Conservation (phyloP, 1,284 basidiomycete genomes). For the Cutaneotrichosporon cyanovorans region DNA sequence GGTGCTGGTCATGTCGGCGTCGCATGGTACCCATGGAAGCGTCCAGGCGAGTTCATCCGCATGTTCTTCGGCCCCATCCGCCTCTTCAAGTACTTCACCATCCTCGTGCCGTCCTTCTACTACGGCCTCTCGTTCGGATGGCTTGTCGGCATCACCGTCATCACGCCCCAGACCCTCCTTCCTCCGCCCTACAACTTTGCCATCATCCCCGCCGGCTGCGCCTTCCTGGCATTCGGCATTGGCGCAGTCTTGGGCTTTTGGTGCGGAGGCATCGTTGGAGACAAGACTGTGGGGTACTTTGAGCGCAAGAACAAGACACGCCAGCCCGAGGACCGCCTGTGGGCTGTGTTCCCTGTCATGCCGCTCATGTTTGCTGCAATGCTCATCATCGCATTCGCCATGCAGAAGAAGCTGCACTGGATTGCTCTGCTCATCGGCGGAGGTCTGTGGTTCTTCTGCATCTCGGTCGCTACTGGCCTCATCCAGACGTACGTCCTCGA, state of each 20-base stretch:
- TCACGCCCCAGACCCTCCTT: slow-evolving; percentile 37
- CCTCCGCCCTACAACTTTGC: slow-evolving; percentile 36
- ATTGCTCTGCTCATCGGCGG: slow-evolving; percentile 40
- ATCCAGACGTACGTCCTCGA: slow-evolving; percentile 40
- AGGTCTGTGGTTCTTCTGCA: slow-evolving; percentile 35
- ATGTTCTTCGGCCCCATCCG: slow-evolving; percentile 23
- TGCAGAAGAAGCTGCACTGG: slow-evolving; percentile 34
- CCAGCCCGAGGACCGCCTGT: slow-evolving; percentile 42
- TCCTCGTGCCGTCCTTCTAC: slow-evolving; percentile 32
- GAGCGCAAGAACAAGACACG: slow-evolving; percentile 28
- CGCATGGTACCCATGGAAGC: slow-evolving; percentile 1
- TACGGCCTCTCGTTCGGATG: slow-evolving; percentile 39
- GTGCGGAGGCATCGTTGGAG: slow-evolving; percentile 36
- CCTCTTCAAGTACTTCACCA: slow-evolving; percentile 24
- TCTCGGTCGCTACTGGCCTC: slow-evolving; percentile 26
- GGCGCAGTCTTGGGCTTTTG: slow-evolving; percentile 40
- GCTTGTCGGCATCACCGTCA: slow-evolving; percentile 39
- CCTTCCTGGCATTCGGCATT: slow-evolving; percentile 38
- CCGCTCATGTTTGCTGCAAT: slow-evolving; percentile 32
- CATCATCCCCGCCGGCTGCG: slow-evolving; percentile 29
- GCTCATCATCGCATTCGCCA: slow-evolving; percentile 34
- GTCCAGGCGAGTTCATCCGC: background rate
- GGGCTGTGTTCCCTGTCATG: slow-evolving; percentile 22
- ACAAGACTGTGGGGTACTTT: slow-evolving; percentile 33
- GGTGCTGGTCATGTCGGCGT: background rate